Evolutionary conservation across 1,284 basidiomycete genomes (phyloP).

Genomic region (Boletus mariae): DNA sequence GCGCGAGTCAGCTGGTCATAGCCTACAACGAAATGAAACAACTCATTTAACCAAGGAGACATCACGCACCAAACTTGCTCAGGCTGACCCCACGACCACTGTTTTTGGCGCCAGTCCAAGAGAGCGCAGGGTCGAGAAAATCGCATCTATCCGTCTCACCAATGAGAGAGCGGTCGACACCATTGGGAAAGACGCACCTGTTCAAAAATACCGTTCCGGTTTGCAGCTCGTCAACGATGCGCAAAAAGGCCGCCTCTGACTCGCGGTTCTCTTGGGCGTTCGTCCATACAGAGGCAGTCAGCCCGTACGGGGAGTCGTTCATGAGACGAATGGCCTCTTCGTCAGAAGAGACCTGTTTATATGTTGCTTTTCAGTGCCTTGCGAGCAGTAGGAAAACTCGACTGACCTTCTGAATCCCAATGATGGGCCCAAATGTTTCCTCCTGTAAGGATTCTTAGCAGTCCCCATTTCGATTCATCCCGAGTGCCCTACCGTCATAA

Average conservation of each 20-base stretch:
- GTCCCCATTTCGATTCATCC: not conserved
- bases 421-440: slow-evolving; percentile 86
- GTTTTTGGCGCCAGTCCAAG: slow-evolving; percentile 94
- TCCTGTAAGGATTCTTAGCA: slow-evolving; percentile 41
- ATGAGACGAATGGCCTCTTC: slow-evolving; percentile 85
- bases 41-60: not conserved
- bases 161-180: not conserved
- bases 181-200: slow-evolving; percentile 38
- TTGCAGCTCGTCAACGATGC: slow-evolving; percentile 71
- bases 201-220: slow-evolving; percentile 93
- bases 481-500: slow-evolving; percentile 69
- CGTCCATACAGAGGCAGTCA: slow-evolving; percentile 94
- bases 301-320: slow-evolving; percentile 95
- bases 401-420: slow-evolving; percentile 84
- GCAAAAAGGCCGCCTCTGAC: slow-evolving; percentile 66
- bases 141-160: slow-evolving; percentile 55
- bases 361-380: not conserved
- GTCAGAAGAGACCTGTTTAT: slow-evolving; percentile 65
- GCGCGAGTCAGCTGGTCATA: slow-evolving; percentile 77
- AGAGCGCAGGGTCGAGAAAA: slow-evolving; percentile 84
- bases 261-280: slow-evolving; percentile 56
- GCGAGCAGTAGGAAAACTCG: not conserved
- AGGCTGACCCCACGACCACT: slow-evolving; percentile 88
- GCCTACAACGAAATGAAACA: slow-evolving; percentile 37
- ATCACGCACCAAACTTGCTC: slow-evolving; percentile 75